Evolutionary conservation across 495 filamentous ascomycete species (phyloP).

Genomic region (Jackrogersella minutella): DNA sequence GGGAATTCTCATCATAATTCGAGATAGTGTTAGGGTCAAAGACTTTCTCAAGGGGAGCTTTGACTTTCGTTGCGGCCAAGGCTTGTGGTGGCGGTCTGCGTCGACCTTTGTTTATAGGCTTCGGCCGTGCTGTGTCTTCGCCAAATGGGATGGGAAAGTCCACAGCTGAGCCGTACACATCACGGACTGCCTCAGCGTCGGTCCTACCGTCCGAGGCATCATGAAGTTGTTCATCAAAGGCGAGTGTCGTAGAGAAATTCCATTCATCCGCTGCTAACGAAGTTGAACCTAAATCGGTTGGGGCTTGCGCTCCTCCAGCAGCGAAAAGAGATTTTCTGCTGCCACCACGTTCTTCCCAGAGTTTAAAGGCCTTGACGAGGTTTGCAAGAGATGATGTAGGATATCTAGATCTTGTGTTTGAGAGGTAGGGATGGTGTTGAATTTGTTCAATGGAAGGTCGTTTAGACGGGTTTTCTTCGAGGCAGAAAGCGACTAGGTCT

Average conservation of each 20-base stretch:
- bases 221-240: slow-evolving; percentile 72
- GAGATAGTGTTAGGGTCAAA: slow-evolving; percentile 66
- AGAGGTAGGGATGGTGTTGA: slow-evolving; percentile 70
- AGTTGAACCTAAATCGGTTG: slow-evolving; percentile 51
- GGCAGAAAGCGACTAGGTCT: slow-evolving; percentile 78
- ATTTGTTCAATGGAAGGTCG: slow-evolving; percentile 76
- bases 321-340: slow-evolving; percentile 84
- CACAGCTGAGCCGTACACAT: slow-evolving; percentile 60
- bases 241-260: slow-evolving; percentile 91
- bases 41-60: slow-evolving; percentile 62
- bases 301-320: slow-evolving; percentile 72
- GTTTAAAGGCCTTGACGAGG: slow-evolving; percentile 80
- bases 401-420: slow-evolving; percentile 68
- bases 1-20: slow-evolving; percentile 64
- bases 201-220: slow-evolving; percentile 46
- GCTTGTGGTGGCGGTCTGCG: slow-evolving; percentile 61
- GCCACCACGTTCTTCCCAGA: slow-evolving; percentile 87
- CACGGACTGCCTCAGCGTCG: slow-evolving; percentile 53
- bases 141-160: slow-evolving; percentile 52
- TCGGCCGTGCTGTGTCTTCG: slow-evolving; percentile 55
- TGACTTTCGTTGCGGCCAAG: slow-evolving; percentile 48
- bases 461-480: slow-evolving; percentile 75
- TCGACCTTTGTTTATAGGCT: slow-evolving; percentile 47
- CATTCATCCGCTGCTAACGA: slow-evolving; percentile 71
- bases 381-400: slow-evolving; percentile 73